Base-by-base conservation (phyloP, 495 filamentous ascomycete genomes). In the Pyrenula aspistea region DNA sequence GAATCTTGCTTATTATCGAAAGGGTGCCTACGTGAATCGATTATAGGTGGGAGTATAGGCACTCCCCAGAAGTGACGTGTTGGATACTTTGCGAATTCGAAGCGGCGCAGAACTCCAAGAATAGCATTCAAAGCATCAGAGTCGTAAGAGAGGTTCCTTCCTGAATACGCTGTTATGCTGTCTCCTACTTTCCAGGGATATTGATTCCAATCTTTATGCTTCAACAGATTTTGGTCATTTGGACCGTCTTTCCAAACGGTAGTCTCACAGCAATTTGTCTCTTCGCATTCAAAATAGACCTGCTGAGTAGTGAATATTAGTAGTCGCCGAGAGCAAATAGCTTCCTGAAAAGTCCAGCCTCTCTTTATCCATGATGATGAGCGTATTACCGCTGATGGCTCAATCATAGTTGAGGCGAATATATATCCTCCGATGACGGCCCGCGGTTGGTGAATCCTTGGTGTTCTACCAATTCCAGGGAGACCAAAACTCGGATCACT, bases 331-430 rank as follows among this genome's bases (percentile, higher is more conserved):
- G 61, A 63, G 24, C 61, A 57, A 51, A 62, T 53, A 2, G 31
- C 20, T 47, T 64, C 64, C 50, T 64, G 62, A 42, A 58, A 64
- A 2, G 60, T 66, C 62, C 64, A 64, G 8, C 60, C 64, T 51
- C 64, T 24, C 1, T 52, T 64, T 19, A 62, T 59, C 64, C 62
- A 66, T n/a, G 57, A 47, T 8, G 63, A 63, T 2, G 23, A 24
- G 15, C 51, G 21, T 2, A 54, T 52, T 4, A 20, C 50, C n/a
- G 8, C 20, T 52, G 8, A 19, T 20, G 22, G 22, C n/a, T 52
- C 19, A 20, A 10, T 20, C 22, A 20, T 20, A 19, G 50, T 52
- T 20, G 50, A 21, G n/a, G 22, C 22, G 10, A 52, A 52, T 10
- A 21, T 19, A 24, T 21, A 52, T 20, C 50, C 19, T 52, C 22